Conservation (phyloP, 1,139 yeast genomes). For the Taphrina deformans region DNA sequence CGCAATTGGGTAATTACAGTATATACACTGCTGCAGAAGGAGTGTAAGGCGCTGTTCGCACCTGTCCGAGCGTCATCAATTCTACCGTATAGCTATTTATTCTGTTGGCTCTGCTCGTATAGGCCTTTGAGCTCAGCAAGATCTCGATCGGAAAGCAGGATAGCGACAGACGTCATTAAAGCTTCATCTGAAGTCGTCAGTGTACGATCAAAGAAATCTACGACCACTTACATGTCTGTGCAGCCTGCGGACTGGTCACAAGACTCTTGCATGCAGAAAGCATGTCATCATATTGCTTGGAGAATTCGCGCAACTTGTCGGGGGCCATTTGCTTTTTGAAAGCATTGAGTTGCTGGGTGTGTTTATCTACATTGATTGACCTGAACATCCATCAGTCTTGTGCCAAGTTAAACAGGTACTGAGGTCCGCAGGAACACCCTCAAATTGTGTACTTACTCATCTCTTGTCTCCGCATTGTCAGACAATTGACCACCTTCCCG, state of each 20-base stretch:
- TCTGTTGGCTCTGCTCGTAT: constrained; percentile 4
- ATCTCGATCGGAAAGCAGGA: constrained; percentile 5
- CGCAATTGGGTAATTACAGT: no score
- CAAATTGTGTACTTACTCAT: neutral
- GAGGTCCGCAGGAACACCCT: neutral
- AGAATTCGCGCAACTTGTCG: constrained; percentile 10
- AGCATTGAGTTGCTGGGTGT: constrained; percentile 13
- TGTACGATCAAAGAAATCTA: neutral
- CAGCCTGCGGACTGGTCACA: constrained; percentile 6
- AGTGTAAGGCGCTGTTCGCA: no score
- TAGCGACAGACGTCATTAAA: constrained; percentile 14
- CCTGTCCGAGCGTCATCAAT: no score
- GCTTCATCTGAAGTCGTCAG: constrained; percentile 12
- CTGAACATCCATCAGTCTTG: neutral
- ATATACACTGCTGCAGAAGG: no score
- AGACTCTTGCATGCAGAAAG: constrained; percentile 9
- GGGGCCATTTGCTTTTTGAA: constrained; percentile 19
- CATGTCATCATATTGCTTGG: constrained; percentile 18
- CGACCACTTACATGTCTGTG: constrained; percentile 12
- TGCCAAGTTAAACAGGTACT: neutral
- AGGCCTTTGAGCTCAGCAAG: constrained; percentile 12
- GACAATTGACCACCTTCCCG: neutral
- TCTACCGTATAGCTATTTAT: no score
- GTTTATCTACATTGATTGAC: neutral
- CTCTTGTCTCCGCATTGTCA: neutral